Evolutionary conservation across 306 rosid species (phyloP), one percentile per base, ranked within the genome.

Genomic region (Boehmeria nivea): DNA sequence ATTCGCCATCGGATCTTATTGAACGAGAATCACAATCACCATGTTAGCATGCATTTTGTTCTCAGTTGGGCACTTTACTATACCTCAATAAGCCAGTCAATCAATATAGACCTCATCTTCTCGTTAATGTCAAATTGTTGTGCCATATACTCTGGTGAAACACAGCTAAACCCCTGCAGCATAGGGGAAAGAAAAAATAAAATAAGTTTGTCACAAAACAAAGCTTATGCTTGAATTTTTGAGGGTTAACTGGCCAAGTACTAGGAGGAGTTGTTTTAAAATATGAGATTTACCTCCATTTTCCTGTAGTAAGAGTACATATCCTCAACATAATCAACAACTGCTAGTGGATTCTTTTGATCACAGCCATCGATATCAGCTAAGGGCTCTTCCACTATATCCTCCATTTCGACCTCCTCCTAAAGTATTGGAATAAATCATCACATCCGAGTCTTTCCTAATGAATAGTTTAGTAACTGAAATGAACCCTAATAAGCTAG

Each of bases 51-150:
- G n/a, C n/a, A n/a, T n/a, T n/a, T n/a, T n/a, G n/a, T n/a, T n/a
- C n/a, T n/a, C n/a, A n/a, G n/a, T n/a, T n/a, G 56, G 50, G 56
- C 54, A 36, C 57, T 47, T 17, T 63, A 54, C 22, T 51, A 33
- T n/a, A 88, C 99, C 90, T 93, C 99, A 72, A 93, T 81, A 28
- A 93, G 96, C 99, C 99, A 93, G 65, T 93, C 99, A 67, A 93
- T 66, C 4, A 93, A 73, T 62, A 93, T 87, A n/a, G 95, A 78
- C 49, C 99, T 87, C 99, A 93, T 93, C 83, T 71, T 93, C 75
- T 87, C 89, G 69, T 87, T 93, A 59, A 93, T 81, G 83, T 93
- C 99, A 64, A 19, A 26, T 67, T 87, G 99, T 57, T 81, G 76
- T 21, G 61, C 66, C 94, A 93, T 80, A 47, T 93, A 93, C 59